Percentiles rank a stretch among this genome's conserved stretches.
These are phyloP conservation scores for Ensete ventricosum DNA, from an alignment of 176 grass and related monocot species.

Conservation along the genomic window DNA sequence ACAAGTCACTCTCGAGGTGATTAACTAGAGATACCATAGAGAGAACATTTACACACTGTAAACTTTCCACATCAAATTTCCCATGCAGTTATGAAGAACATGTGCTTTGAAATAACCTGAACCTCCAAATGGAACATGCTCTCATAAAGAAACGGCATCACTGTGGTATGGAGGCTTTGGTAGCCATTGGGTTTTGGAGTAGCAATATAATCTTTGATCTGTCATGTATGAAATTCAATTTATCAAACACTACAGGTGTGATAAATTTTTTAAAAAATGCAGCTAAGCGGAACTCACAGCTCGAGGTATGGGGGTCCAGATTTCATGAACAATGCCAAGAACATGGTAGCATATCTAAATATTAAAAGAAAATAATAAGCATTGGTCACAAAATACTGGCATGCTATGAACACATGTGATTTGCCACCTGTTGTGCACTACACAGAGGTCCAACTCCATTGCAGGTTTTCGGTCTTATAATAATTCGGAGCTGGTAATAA, in stretches of 20 bases:
- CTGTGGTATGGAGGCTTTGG: constrained; percentile 87
- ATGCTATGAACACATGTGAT: constrained; percentile 20
- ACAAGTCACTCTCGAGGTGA: background rate
- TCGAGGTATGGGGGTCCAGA: constrained; percentile 94
- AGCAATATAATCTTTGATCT: constrained; percentile 98
- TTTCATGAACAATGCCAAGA: constrained; percentile 96
- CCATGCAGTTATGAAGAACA: background rate
- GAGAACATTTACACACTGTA: background rate
- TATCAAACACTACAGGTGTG: constrained; percentile 9
- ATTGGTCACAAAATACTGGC: constrained; percentile 21
- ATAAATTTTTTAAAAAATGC: background rate
- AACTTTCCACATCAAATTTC: background rate
- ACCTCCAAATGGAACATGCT: constrained; percentile 98
- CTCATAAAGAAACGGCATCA: constrained; percentile 98
- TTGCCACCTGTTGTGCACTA: constrained; percentile 70
- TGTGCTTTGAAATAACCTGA: constrained; percentile 35
- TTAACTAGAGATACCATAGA: background rate
- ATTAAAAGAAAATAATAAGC: constrained; percentile 22
- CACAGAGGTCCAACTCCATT: constrained; percentile 80
- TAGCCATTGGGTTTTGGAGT: constrained; percentile 98
- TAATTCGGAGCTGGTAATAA: constrained; percentile 69
- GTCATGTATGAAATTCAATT: constrained; percentile 16
- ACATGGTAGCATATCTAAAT: constrained; percentile 96
- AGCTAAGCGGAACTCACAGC: constrained; percentile 59
- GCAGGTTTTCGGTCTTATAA: constrained; percentile 82